These are phyloP conservation scores for Cenococcum geophilum DNA, from an alignment of 495 filamentous ascomycete species.

Conservation along the genomic window DNA sequence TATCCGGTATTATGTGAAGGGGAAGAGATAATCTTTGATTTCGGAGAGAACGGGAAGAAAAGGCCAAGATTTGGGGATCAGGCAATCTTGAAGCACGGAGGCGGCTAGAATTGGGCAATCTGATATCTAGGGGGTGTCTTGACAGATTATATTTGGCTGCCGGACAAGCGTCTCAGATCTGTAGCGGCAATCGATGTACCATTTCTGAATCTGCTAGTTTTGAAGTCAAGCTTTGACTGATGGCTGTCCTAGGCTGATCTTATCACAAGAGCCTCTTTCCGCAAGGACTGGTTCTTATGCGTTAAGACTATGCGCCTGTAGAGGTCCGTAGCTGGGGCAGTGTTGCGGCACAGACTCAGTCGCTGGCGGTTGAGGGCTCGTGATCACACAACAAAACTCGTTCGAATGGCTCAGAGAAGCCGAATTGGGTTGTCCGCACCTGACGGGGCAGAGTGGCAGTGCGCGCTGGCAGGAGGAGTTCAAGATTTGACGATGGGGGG, in stretches of 20 bases:
- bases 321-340: not conserved
- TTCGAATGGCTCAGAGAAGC: not conserved
- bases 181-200: slow-evolving; percentile 24
- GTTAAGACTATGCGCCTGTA: not conserved
- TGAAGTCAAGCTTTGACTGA: not conserved
- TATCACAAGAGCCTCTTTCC: not conserved
- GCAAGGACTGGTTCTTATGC: not conserved
- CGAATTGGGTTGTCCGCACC: not conserved
- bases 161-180: slow-evolving; percentile 29
- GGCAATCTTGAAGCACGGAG: slow-evolving; percentile 20
- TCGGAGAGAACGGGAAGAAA: not conserved
- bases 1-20: slow-evolving; percentile 11
- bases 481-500: not conserved
- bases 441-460: slow-evolving; percentile 2
- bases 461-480: not conserved
- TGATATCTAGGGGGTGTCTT: slow-evolving; percentile 6
- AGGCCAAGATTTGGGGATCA: slow-evolving; percentile 6
- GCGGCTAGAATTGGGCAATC: slow-evolving; percentile 5
- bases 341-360: not conserved
- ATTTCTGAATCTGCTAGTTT: slow-evolving; percentile 15
- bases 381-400: not conserved
- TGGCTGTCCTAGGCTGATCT: not conserved
- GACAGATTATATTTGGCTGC: slow-evolving; percentile 11
- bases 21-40: no score
- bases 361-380: not conserved